phyloP scores from a whole-genome alignment of 805 yeast genomes.

The Lachancea fermentati region DNA sequence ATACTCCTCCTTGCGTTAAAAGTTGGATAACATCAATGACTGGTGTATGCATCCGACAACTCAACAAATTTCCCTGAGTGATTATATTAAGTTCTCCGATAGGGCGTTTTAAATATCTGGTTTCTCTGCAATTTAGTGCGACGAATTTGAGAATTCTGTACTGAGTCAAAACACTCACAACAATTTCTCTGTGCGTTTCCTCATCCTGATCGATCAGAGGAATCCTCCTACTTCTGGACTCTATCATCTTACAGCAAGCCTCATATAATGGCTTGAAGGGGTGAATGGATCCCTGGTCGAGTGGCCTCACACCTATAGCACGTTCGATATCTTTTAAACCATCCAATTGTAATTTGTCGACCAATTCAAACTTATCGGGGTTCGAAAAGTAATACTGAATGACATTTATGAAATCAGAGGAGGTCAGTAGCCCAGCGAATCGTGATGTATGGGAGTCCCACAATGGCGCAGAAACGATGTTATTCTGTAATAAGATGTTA shows the following conservation, averaged over 20 bases:
- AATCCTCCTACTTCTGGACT: constrained; percentile 83
- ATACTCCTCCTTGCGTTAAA: constrained; percentile 72
- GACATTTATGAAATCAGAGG: constrained; percentile 89
- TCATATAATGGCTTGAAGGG: constrained; percentile 87
- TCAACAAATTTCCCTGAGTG: constrained; percentile 50
- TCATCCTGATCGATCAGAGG: constrained; percentile 94
- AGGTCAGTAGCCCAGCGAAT: constrained; percentile 91
- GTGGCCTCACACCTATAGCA: constrained; percentile 77
- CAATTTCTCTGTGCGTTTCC: constrained; percentile 86
- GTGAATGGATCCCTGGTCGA: constrained; percentile 82
- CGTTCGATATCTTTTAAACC: constrained; percentile 83
- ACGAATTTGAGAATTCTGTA: constrained; percentile 94
- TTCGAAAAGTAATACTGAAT: constrained; percentile 88
- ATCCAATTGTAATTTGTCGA: constrained; percentile 77
- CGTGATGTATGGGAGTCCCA: constrained; percentile 89
- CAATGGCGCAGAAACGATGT: constrained; percentile 92
- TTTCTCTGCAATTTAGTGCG: constrained; percentile 92
- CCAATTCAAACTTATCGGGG: constrained; percentile 83
- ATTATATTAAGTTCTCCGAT: constrained; percentile 65
- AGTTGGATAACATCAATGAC: constrained; percentile 88
- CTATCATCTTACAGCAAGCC: constrained; percentile 89
- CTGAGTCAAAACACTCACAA: constrained; percentile 91
- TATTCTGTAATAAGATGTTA: constrained; percentile 84
- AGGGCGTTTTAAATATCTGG: constrained; percentile 74
- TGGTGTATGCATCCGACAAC: constrained; percentile 85